phyloP scores from a whole-genome alignment of 208 protist species.

The Blechomonas ayalai region DNA sequence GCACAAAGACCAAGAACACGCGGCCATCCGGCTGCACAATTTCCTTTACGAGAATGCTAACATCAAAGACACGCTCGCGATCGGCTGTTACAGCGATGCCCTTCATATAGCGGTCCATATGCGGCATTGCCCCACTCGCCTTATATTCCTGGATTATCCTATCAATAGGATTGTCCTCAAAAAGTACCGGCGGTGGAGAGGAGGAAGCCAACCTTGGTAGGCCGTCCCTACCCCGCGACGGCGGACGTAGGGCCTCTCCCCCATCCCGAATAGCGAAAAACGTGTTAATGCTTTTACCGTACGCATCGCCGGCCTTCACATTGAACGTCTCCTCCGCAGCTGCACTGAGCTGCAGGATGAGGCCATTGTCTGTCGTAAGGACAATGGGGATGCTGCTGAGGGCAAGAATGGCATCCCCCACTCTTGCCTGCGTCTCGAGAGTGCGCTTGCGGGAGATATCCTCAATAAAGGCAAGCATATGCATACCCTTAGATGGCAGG shows the following conservation, averaged over 20 bases:
- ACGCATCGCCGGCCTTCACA: not conserved
- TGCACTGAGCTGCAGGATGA: constrained; percentile 2
- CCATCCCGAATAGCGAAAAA: constrained; percentile 1
- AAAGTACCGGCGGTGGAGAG: too few relatives aligned
- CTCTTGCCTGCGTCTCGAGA: constrained; percentile 3
- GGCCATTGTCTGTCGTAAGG: constrained; percentile 1
- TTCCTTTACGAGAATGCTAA: constrained; percentile 8
- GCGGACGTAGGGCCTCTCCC: too few relatives aligned
- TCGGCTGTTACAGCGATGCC: constrained; percentile 2
- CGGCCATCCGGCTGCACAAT: not conserved
- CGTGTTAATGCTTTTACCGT: constrained; percentile 1
- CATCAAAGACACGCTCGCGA: not conserved
- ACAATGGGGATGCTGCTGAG: constrained; percentile 11
- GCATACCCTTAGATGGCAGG: not conserved
- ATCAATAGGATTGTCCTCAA: constrained; percentile 1
- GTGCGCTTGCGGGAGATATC: not conserved
- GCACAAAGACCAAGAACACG: constrained; percentile 10
- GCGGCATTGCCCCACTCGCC: not conserved
- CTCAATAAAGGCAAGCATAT: constrained; percentile 7
- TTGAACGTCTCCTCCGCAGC: constrained; percentile 13
- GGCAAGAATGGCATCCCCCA: constrained; percentile 2
- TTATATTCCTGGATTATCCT: constrained; percentile 3
- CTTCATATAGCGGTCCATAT: not conserved
- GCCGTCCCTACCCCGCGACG: too few relatives aligned
- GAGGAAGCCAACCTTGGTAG: too few relatives aligned